A percentile compares a stretch with the other conserved stretches of the same genome.
These are phyloP conservation scores for Leishmania gerbilli DNA, from an alignment of 208 protist species.

Conservation along the genomic window DNA sequence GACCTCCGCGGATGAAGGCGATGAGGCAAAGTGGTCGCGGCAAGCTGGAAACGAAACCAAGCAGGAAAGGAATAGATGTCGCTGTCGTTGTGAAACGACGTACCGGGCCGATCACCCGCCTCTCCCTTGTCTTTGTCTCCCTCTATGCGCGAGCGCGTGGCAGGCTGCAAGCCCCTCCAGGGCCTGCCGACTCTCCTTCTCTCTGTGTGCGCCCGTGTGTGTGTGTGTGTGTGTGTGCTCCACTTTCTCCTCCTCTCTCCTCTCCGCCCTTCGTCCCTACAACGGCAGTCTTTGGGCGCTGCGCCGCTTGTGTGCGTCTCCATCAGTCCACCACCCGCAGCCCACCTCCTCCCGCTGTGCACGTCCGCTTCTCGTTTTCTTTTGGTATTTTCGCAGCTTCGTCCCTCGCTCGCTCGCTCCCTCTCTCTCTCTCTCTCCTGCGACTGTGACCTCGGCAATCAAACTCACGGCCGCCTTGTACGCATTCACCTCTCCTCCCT, in stretches of 20 bases:
- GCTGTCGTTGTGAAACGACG: conserved; percentile 6
- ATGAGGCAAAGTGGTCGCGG: neutral
- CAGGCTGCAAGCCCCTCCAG: neutral
- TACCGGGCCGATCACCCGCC: neutral
- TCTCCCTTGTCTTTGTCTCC: neutral
- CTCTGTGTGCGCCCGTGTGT: neutral
- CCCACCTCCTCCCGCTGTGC: neutral
- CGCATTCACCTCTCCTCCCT: neutral
- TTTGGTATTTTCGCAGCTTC: neutral
- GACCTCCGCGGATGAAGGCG: neutral
- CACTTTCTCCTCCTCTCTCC: neutral
- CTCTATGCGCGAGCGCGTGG: neutral
- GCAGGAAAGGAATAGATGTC: neutral
- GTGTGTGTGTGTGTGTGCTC: neutral
- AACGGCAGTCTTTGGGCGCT: neutral
- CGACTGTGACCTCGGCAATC: neutral
- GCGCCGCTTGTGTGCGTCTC: neutral
- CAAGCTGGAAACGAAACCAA: neutral
- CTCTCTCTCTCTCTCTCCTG: neutral
- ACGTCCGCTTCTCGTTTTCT: neutral
- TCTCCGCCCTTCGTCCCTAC: neutral
- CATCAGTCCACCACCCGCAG: neutral
- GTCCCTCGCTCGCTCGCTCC: neutral
- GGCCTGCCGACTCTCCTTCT: neutral
- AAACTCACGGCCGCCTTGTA: neutral